Percentiles rank a stretch among this genome's conserved stretches.
Evolutionary conservation across 768 basidiomycete genomes (phyloP).

Genomic region (Agaricus bisporus): DNA sequence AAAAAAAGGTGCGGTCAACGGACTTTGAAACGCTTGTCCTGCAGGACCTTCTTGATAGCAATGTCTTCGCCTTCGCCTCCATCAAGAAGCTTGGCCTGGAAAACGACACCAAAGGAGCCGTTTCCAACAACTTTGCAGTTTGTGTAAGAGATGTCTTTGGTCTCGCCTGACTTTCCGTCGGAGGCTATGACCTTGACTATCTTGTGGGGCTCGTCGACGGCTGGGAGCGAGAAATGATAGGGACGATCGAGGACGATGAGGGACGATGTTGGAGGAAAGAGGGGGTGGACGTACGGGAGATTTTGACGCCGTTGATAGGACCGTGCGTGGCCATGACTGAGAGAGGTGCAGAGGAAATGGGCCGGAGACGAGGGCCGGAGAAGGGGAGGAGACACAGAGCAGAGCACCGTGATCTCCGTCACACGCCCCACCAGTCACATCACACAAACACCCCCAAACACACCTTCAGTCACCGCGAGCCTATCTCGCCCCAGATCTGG

Average conservation of each 20-base stretch:
- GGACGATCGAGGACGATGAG: slow-evolving; percentile 31
- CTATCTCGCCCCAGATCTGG: no score
- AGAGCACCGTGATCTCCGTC: background rate
- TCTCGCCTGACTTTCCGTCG: slow-evolving; percentile 89
- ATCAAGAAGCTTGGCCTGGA: slow-evolving; percentile 83
- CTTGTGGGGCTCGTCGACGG: slow-evolving; percentile 94
- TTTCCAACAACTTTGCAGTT: slow-evolving; percentile 99
- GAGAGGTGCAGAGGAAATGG: slow-evolving; percentile 1
- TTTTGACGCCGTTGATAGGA: slow-evolving; percentile 85
- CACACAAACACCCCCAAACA: slow-evolving; percentile 27
- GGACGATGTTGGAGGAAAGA: slow-evolving; percentile 14
- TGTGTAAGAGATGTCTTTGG: slow-evolving; percentile 86
- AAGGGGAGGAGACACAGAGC: slow-evolving; percentile 17
- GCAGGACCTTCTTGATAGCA: slow-evolving; percentile 99
- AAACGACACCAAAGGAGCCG: slow-evolving; percentile 98
- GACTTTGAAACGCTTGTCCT: slow-evolving; percentile 99
- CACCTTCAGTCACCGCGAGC: background rate
- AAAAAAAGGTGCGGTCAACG: slow-evolving; percentile 18
- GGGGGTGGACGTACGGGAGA: slow-evolving; percentile 59
- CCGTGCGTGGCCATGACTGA: slow-evolving; percentile 63
- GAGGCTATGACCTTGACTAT: slow-evolving; percentile 93
- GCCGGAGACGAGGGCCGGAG: slow-evolving; percentile 8
- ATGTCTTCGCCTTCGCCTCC: slow-evolving; percentile 76
- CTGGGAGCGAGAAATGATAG: slow-evolving; percentile 27
- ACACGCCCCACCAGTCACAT: background rate